phyloP scores from a whole-genome alignment of 306 rosid species.

The Castanopsis chinensis region DNA sequence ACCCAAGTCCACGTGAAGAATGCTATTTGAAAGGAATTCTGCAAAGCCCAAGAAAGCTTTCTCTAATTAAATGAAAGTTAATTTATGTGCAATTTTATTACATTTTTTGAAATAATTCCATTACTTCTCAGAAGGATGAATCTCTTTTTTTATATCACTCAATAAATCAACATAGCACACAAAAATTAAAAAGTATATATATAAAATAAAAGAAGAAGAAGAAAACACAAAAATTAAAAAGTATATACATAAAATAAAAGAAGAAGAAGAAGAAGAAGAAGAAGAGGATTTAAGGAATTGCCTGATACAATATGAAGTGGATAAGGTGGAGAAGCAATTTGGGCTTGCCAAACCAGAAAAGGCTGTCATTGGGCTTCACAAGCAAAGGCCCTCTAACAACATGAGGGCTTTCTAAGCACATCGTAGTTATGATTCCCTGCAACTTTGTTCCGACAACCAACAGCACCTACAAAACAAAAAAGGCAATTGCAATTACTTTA shows the following conservation, averaged over 20 bases:
- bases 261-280: too few species aligned
- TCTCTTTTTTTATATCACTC: not conserved
- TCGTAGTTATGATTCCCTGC: conserved; percentile 48
- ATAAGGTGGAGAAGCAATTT: conserved; percentile 49
- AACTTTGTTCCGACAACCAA: conserved; percentile 67
- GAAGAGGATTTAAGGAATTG: not conserved
- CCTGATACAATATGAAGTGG: conserved; percentile 58
- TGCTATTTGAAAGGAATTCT: conserved; percentile 66
- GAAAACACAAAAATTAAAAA: too few species aligned
- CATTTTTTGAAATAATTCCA: not conserved
- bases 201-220: not conserved
- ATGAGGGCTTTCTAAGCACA: conserved; percentile 52
- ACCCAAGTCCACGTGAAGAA: conserved; percentile 72
- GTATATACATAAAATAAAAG: too few species aligned
- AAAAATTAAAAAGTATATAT: not conserved
- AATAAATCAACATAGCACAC: not conserved
- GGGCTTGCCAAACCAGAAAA: conserved; percentile 59
- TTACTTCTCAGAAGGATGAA: not conserved
- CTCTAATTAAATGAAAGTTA: not conserved
- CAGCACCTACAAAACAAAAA: conserved; percentile 35
- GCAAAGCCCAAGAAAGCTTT: conserved; percentile 11
- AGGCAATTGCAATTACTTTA: not conserved
- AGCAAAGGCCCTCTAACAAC: conserved; percentile 57
- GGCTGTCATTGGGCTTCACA: conserved; percentile 51
- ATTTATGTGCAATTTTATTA: not conserved